Evolutionary conservation across 2,329 filamentous ascomycete species (phyloP), one percentile per base, ranked within the genome.

Genomic region (Beauveria sp.): DNA sequence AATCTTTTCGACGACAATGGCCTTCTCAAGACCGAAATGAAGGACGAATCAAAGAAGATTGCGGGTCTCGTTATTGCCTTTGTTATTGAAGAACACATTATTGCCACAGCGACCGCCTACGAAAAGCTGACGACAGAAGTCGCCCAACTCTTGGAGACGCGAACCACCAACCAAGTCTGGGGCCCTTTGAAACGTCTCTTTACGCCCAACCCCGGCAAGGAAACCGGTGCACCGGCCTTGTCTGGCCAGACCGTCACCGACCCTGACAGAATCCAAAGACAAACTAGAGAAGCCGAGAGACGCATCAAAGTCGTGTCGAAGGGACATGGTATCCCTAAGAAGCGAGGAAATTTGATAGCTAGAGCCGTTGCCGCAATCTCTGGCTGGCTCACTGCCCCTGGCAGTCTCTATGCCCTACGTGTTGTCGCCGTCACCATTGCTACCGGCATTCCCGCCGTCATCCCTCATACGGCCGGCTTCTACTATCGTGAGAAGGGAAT

Each of bases 401-500:
- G 74, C 1, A 79, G 79, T 0, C 71, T 80, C 66, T 81, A 76
- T 60, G 78, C 77, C 0, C 59, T 81, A 10, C 76, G 79, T 2
- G 75, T 81, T 70, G 77, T 81, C 0, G 64, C 76, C 7, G 76
- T 79, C 0, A 81, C 79, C 0, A 68, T 82, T 12, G 78, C 75
- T 0, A 68, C 74, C 0, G 67, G 70, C 0, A 75, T 82, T 5
- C 76, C 79, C 0, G 73, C 75, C 0, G 71, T 72, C 0, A 70
- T 82, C 3, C 75, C 77, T 0, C 66, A 68, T 28, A 74, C 73
- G 1, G 75, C 79, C 0, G 79, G 77, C 1, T 82, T 83, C 65
- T 81, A 75, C 64, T 82, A 80, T 55, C 74, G 79, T 3, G 75
- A 82, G 61, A 81, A 80, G 65, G 79, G 80, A 0, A 70, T 83